Percentiles rank a stretch among this genome's conserved stretches.
Evolutionary conservation across 306 rosid genomes (phyloP).

Genomic region (Arachis hypogaea): DNA sequence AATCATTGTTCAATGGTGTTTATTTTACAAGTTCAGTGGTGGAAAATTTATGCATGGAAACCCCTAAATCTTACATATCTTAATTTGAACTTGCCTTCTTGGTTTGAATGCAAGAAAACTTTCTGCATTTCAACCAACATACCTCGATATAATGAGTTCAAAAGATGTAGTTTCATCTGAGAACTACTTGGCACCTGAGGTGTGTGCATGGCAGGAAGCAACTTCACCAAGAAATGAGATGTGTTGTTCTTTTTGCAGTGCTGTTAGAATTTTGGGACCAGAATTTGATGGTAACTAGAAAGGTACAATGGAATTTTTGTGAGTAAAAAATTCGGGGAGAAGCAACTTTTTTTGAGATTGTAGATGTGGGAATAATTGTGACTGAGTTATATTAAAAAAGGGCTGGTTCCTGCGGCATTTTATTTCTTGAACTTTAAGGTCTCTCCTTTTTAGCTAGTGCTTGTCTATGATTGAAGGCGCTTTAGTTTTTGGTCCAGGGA

Average conservation of each 20-base stretch:
- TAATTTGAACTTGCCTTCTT: constrained; percentile 18
- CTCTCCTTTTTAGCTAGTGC: too few species aligned
- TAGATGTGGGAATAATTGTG: constrained; percentile 63
- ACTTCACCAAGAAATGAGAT: constrained; percentile 77
- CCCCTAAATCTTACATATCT: constrained; percentile 39
- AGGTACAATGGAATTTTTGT: constrained; percentile 60
- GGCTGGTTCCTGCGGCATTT: constrained; percentile 62
- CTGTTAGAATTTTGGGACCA: constrained; percentile 58
- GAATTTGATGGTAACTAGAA: constrained; percentile 50
- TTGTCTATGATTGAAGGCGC: too few species aligned
- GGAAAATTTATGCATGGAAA: constrained; percentile 73
- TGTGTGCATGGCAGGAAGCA: constrained; percentile 50
- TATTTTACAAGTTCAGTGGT: constrained; percentile 55
- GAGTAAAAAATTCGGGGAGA: constrained; percentile 63
- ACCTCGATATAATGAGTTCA: constrained; percentile 43
- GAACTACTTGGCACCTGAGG: constrained; percentile 68
- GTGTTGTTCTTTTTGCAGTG: constrained; percentile 71
- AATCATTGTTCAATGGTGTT: constrained; percentile 68
- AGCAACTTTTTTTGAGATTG: constrained; percentile 58
- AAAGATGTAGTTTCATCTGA: constrained; percentile 48
- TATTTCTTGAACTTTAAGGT: constrained; percentile 66
- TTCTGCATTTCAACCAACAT: constrained; percentile 37
- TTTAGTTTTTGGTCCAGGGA: too few species aligned
- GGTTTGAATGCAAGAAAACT: constrained; percentile 18
- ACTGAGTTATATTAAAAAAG: constrained; percentile 63